Evolutionary conservation across 768 basidiomycete genomes (phyloP).

Genomic region (Kwoniella botswanensis): DNA sequence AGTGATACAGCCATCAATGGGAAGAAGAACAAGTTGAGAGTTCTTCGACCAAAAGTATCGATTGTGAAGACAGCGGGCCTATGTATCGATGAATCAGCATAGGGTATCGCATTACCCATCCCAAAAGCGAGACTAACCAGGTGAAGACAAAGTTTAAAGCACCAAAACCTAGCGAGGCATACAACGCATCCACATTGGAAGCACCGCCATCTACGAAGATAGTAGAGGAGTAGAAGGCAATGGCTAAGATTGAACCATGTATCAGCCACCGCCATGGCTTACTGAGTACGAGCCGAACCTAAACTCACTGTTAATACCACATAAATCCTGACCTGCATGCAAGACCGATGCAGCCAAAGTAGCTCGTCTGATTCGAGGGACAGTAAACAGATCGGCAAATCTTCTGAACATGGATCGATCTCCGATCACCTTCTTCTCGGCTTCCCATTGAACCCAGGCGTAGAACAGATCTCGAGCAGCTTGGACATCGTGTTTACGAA

Average conservation of each 20-base stretch:
- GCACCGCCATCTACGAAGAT: slow-evolving; percentile 59
- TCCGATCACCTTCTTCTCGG: slow-evolving; percentile 18
- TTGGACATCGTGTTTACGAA: slow-evolving; percentile 53
- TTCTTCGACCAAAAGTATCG: slow-evolving; percentile 44
- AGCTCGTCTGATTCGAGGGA: slow-evolving; percentile 58
- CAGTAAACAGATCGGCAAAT: slow-evolving; percentile 57
- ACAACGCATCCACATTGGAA: slow-evolving; percentile 47
- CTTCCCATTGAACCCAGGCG: slow-evolving; percentile 56
- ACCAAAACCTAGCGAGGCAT: slow-evolving; percentile 58
- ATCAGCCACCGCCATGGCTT: too few species aligned
- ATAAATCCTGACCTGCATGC: slow-evolving; percentile 55
- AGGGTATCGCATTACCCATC: neutral
- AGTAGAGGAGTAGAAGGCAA: slow-evolving; percentile 60
- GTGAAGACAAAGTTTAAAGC: slow-evolving; percentile 51
- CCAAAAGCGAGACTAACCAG: slow-evolving; percentile 58
- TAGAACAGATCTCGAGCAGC: slow-evolving; percentile 60
- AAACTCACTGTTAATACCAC: slow-evolving; percentile 47
- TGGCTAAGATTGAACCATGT: slow-evolving; percentile 46
- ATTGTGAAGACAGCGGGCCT: slow-evolving; percentile 54
- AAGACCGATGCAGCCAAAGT: slow-evolving; percentile 54
- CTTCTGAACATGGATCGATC: slow-evolving; percentile 34
- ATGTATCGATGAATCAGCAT: slow-evolving; percentile 64
- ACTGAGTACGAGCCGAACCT: slow-evolving; percentile 11
- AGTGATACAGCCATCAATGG: slow-evolving; percentile 79
- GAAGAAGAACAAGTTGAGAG: slow-evolving; percentile 61